phyloP scores from a whole-genome alignment of 495 filamentous ascomycete species.

The Jackrogersella minutella region DNA sequence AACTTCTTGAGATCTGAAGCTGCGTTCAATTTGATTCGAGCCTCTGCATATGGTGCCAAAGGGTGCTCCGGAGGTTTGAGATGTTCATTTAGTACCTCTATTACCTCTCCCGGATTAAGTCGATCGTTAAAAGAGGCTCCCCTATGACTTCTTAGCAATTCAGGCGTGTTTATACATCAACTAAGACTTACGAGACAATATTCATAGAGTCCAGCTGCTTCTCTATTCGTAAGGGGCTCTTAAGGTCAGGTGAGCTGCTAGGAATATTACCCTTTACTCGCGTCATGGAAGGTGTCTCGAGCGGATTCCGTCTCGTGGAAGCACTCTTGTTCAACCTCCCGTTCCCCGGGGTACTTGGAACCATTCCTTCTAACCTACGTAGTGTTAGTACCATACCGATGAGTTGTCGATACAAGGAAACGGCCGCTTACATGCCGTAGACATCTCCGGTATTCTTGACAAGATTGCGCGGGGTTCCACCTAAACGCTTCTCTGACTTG shows the following conservation, averaged over 20 bases:
- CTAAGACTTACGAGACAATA: constrained; percentile 46
- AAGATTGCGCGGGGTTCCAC: constrained; percentile 70
- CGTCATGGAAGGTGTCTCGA: constrained; percentile 55
- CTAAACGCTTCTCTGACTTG: constrained; percentile 67
- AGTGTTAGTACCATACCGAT: constrained; percentile 20
- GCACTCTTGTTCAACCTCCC: constrained; percentile 60
- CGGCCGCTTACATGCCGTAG: constrained; percentile 75
- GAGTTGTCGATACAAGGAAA: background rate
- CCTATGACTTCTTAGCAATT: constrained; percentile 42
- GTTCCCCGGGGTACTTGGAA: constrained; percentile 71
- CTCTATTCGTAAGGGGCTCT: constrained; percentile 52
- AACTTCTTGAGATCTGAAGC: constrained; percentile 90
- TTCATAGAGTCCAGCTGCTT: constrained; percentile 52
- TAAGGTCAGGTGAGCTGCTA: constrained; percentile 57
- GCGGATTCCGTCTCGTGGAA: constrained; percentile 65
- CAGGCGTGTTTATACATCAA: background rate
- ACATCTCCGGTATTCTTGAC: constrained; percentile 68
- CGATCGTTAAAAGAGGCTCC: constrained; percentile 72
- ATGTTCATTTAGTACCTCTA: constrained; percentile 84
- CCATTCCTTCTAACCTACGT: constrained; percentile 77
- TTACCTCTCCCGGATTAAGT: constrained; percentile 75
- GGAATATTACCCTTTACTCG: constrained; percentile 54
- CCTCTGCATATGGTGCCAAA: constrained; percentile 72
- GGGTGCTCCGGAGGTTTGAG: constrained; percentile 73
- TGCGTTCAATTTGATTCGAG: constrained; percentile 81